Evolutionary conservation across 176 grass and related monocot species (phyloP).

Genomic region (Triticum turgidum): DNA sequence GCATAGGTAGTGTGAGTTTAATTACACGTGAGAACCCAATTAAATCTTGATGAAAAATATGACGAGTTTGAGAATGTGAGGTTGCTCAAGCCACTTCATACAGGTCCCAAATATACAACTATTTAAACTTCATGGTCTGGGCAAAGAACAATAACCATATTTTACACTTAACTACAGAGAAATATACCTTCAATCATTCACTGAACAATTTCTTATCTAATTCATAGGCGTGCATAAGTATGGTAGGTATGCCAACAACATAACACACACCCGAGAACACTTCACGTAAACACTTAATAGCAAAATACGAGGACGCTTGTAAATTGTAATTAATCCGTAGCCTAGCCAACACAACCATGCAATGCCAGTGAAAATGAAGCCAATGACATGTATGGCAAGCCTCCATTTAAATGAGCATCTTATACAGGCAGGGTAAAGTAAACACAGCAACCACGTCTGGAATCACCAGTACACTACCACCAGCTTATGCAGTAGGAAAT

Average conservation of each 20-base stretch:
- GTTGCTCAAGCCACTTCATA: not conserved
- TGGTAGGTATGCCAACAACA: not conserved
- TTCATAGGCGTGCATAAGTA: not conserved
- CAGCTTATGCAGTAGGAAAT: too few species aligned
- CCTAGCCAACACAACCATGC: too few species aligned
- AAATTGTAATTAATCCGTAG: too few species aligned
- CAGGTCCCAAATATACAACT: not conserved
- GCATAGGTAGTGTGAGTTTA: not conserved
- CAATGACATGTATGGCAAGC: too few species aligned
- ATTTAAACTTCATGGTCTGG: not conserved
- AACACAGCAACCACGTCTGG: too few species aligned
- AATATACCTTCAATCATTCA: not conserved
- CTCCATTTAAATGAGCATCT: too few species aligned
- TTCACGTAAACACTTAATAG: not conserved
- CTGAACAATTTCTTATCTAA: not conserved
- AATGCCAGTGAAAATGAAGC: too few species aligned
- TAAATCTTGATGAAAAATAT: not conserved
- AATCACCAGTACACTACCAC: too few species aligned
- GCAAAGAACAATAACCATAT: not conserved
- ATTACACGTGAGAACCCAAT: constrained; percentile 1
- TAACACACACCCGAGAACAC: not conserved
- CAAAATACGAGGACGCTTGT: too few species aligned
- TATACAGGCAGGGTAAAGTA: too few species aligned
- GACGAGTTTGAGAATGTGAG: not conserved
- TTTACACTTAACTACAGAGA: constrained; percentile 1